Evolutionary conservation across 2,329 filamentous ascomycete genomes (phyloP), one percentile per base, ranked within the genome.

Genomic region (Cladosporium cucumerinum): DNA sequence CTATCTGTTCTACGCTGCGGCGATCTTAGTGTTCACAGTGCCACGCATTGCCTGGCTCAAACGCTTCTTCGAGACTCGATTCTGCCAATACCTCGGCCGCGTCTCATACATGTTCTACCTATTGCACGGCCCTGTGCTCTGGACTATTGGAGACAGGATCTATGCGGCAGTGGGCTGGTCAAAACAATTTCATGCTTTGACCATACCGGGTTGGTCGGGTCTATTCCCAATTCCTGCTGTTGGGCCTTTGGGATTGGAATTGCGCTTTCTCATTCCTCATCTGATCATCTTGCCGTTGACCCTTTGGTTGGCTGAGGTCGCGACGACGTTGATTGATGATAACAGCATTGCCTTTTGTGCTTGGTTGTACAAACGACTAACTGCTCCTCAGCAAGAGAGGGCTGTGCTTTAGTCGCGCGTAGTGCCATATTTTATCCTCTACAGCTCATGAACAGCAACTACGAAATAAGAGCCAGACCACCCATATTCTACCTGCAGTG

Each of bases 51-150:
- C 76, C 5, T 84, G 82, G 82, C 78, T 89, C 18, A 84, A 82
- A 74, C 67, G 75, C 2, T 85, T 88, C 71, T 88, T 89, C 69
- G 86, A 87, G 73, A 79, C 78, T 0, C 77, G 78, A 25, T 82
- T 87, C 70, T 85, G 82, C 70, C 87, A 87, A 71, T 87, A 87
- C 66, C 79, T 89, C 2, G 87, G 87, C 0, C 82, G 83, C 55
- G 81, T 89, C 63, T 88, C 86, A 0, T 90, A 84, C 71, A 80
- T 84, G 1, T 77, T 90, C 11, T 90, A 90, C 74, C 78, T 89
- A 10, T 81, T 89, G 12, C 87, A 90, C 68, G 87, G 87, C 0
- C 87, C 87, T 0, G 74, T 90, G 1, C 76, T 90, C 0, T 84
- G 80, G 79, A 81, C 80, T 0, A 61, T 89, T 1, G 87, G 86